Conservation (phyloP, 495 filamentous ascomycete species). For the Trichoderma reesei region DNA sequence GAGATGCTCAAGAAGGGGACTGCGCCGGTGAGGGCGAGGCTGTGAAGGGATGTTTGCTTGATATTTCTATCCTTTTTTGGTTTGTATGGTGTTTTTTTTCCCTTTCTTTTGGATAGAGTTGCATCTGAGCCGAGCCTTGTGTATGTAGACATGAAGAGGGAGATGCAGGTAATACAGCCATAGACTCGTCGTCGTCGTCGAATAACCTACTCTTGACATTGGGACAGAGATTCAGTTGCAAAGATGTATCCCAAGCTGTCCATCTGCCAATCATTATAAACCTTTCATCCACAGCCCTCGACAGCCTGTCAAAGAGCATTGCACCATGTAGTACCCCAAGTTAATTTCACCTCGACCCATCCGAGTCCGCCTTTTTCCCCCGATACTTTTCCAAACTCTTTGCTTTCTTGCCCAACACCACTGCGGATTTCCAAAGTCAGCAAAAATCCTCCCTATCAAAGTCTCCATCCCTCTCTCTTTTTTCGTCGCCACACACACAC, state of each 20-base stretch:
- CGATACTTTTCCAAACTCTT: constrained; percentile 7
- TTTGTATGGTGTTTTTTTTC: neutral
- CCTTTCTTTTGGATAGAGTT: neutral
- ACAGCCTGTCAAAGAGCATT: neutral
- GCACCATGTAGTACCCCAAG: no score
- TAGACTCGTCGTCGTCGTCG: neutral
- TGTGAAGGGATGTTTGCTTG: neutral
- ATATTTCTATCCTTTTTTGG: no score
- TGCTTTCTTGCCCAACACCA: constrained; percentile 18
- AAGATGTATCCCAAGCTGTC: no score
- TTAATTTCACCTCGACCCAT: no score
- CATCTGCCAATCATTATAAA: no score
- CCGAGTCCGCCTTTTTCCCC: neutral
- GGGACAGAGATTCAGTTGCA: no score
- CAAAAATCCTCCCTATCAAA: neutral
- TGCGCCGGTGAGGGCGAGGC: neutral
- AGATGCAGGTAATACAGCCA: no score
- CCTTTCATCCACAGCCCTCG: neutral
- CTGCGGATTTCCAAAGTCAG: constrained; percentile 11
- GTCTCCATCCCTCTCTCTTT: no score
- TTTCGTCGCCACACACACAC: no score
- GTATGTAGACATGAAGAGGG: no score
- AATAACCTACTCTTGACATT: neutral
- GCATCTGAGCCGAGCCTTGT: no score
- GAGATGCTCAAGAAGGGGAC: constrained; percentile 9